Evolutionary conservation across 1,284 basidiomycete species (phyloP), one percentile per base, ranked within the genome.

Genomic region (Austroboletus novae-zelandiae): DNA sequence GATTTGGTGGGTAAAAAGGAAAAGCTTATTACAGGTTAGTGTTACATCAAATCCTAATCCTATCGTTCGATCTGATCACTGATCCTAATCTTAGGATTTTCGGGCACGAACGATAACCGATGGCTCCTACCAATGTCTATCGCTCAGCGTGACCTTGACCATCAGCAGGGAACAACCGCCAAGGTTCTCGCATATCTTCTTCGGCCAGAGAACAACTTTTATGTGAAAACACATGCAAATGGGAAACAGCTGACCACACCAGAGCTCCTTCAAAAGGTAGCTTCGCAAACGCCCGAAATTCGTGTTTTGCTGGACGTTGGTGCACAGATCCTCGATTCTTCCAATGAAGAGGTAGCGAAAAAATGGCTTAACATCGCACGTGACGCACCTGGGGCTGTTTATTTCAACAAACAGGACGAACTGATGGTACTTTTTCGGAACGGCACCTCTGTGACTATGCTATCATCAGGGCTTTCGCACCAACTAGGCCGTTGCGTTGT

Each of bases 131-230:
- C 57, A 36, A 46, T 18, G 9, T 37, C 36, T 2, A 54, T 59
- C 20, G 40, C 50, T 20, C 57, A 61, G 15, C 35, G 15, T 2
- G 54, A 58, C 9, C 58, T 44, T 2, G 32, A 46, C 4, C 57
- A 58, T 29, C 57, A 61, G 2, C 56, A 25, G 0, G 58, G 46
- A 11, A 58, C 55, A 2, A 58, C 58, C 2, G 57, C 79, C 0
- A 70, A 69, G 47, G 77, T 81, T 0, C 64, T 81, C 27, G 57
- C 56, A 0, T 71, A 73, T 44, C 63, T 80, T 0, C 66, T 80
- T 11, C 74, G 25, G 25, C 25, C 25, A 27, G 25, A 27, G 8
- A 27, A 27, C 25, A 27, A 27, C 25, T 27, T 27, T 27, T 27
- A 27, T 27, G 25, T 40, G 20, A 40, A 15, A 27, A 27, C 25